phyloP scores from a whole-genome alignment of 176 grass and related monocot species.

The Pontederia paniculata region DNA sequence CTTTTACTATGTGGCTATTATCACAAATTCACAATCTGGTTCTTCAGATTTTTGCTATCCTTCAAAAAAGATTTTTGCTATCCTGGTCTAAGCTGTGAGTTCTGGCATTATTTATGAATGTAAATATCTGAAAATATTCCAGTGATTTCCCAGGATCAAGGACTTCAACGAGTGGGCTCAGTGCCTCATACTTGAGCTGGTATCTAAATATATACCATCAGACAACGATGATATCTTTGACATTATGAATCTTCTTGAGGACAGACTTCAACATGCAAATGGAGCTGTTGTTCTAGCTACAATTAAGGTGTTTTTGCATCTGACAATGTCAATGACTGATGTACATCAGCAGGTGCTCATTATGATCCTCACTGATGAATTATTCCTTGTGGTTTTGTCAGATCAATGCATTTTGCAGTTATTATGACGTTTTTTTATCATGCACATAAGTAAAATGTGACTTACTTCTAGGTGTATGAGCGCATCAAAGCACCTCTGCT shows the following conservation, averaged over 20 bases:
- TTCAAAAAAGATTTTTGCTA: too few species aligned
- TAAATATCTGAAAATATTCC: conserved; percentile 2
- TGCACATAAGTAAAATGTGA: too few species aligned
- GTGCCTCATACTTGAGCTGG: conserved; percentile 69
- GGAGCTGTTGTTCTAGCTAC: conserved; percentile 99
- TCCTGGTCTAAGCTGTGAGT: not conserved
- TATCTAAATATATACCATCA: conserved; percentile 85
- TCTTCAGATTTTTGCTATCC: too few species aligned
- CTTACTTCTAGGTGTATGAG: conserved; percentile 78
- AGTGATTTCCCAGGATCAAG: conserved; percentile 55
- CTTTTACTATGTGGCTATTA: too few species aligned
- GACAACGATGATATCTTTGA: conserved; percentile 94
- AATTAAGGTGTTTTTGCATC: conserved; percentile 95
- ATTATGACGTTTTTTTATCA: too few species aligned
- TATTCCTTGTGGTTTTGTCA: too few species aligned
- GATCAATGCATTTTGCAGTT: too few species aligned
- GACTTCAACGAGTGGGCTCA: conserved; percentile 99
- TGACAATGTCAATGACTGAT: conserved; percentile 99
- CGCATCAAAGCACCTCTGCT: conserved; percentile 97
- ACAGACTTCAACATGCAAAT: conserved; percentile 99
- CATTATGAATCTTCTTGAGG: conserved; percentile 97
- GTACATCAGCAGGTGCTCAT: conserved; percentile 91
- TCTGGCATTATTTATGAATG: not conserved
- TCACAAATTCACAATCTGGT: too few species aligned
- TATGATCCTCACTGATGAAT: not conserved